phyloP scores from a whole-genome alignment of 2,329 filamentous ascomycete species.

The Fusarium nanum region DNA sequence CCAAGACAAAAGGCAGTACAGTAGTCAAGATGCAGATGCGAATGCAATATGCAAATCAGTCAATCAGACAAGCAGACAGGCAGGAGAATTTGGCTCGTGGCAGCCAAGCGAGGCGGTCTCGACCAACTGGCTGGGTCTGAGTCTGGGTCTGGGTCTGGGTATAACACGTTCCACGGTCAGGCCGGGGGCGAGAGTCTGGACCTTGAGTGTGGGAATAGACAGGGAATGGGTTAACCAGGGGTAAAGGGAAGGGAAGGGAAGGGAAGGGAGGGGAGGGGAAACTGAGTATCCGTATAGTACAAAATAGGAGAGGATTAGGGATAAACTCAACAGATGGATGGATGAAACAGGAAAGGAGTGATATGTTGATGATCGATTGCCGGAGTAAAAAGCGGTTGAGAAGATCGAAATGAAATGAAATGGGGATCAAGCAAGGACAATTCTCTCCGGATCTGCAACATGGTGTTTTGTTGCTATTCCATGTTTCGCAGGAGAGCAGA shows the following conservation, averaged over 20 bases:
- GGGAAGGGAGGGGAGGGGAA: neutral
- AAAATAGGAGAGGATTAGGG: neutral
- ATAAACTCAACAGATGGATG: neutral
- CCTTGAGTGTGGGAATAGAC: slow-evolving; percentile 28
- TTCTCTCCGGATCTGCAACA: neutral
- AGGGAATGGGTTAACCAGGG: slow-evolving; percentile 24
- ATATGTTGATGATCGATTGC: neutral
- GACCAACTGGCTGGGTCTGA: slow-evolving; percentile 32
- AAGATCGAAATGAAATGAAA: neutral
- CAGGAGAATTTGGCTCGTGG: slow-evolving; percentile 16
- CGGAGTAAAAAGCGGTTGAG: neutral
- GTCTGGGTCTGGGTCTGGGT: slow-evolving; percentile 18
- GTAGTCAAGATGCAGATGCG: slow-evolving; percentile 25
- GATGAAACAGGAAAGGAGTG: neutral
- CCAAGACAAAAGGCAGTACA: neutral
- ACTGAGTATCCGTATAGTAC: neutral
- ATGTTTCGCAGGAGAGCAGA: slow-evolving; percentile 7
- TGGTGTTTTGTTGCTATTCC: slow-evolving; percentile 13
- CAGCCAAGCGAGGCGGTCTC: slow-evolving; percentile 36
- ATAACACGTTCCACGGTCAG: slow-evolving; percentile 31
- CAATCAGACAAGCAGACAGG: slow-evolving; percentile 2
- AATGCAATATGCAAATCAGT: slow-evolving; percentile 28
- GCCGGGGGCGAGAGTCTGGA: slow-evolving; percentile 28
- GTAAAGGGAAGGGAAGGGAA: neutral
- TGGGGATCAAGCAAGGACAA: neutral